Evolutionary conservation across 495 filamentous ascomycete genomes (phyloP).

Genomic region (Aspergillus nidulans): DNA sequence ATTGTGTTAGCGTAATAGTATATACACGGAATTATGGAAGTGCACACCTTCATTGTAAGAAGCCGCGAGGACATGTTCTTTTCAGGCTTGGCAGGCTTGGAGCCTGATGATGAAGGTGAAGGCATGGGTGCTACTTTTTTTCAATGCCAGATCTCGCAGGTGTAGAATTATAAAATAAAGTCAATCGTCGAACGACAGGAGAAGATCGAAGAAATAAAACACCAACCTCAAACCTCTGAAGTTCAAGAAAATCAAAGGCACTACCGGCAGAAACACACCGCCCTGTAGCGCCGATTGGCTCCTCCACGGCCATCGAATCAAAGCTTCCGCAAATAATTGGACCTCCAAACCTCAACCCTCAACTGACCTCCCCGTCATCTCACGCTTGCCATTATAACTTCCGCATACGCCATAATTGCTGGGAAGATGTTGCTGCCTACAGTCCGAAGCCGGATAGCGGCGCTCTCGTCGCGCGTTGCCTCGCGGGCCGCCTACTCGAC

Average conservation of each 20-base stretch:
- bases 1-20: not conserved
- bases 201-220: not conserved
- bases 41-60: slow-evolving; percentile 78
- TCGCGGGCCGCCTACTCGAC: slow-evolving; percentile 44
- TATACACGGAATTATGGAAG: not conserved
- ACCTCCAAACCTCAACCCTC: slow-evolving; percentile 20
- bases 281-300: slow-evolving; percentile 23
- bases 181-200: not conserved
- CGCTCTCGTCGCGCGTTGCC: slow-evolving; percentile 31
- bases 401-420: slow-evolving; percentile 7
- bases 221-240: not conserved
- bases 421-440: slow-evolving; percentile 35
- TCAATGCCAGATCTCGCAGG: slow-evolving; percentile 13
- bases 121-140: not conserved
- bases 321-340: slow-evolving; percentile 16
- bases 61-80: slow-evolving; percentile 88
- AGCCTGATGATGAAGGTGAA: slow-evolving; percentile 28
- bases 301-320: slow-evolving; percentile 10
- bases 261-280: slow-evolving; percentile 22
- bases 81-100: slow-evolving; percentile 33
- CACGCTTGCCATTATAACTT: slow-evolving; percentile 22
- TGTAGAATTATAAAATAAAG: slow-evolving; percentile 19
- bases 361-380: slow-evolving; percentile 15
- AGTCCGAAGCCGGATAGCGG: slow-evolving; percentile 46
- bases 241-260: slow-evolving; percentile 11